Evolutionary conservation across 75 land plant species (phyloP).

Genomic region (Cunninghamia lanceolata): DNA sequence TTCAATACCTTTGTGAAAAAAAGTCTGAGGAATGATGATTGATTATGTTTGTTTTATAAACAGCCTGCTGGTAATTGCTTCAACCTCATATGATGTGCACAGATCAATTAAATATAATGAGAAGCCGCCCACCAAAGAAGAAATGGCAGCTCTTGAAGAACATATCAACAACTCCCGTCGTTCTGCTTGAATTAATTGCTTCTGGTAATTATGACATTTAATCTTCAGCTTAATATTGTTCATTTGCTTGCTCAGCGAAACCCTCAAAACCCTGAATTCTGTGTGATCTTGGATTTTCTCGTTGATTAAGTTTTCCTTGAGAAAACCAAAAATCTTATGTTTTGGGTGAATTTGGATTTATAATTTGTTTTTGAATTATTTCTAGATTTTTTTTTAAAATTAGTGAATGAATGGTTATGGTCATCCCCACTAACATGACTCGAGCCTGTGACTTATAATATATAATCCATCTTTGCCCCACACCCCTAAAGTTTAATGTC

Average conservation of each 20-base stretch:
- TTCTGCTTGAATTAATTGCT: not conserved
- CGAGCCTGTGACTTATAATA: too few relatives aligned
- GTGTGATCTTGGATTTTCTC: not conserved
- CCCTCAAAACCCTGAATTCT: not conserved
- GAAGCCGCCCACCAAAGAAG: slow-evolving; percentile 44
- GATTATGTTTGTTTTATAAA: not conserved
- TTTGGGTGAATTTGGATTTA: too few relatives aligned
- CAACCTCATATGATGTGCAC: slow-evolving; percentile 57
- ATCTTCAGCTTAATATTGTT: not conserved
- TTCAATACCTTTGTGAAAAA: not conserved
- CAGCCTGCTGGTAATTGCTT: slow-evolving; percentile 43
- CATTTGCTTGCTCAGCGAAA: not conserved
- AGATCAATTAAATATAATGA: slow-evolving; percentile 54
- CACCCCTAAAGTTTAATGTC: too few relatives aligned
- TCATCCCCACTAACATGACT: too few relatives aligned
- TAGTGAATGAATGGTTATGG: too few relatives aligned
- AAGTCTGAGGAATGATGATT: too few relatives aligned
- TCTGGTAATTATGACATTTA: not conserved
- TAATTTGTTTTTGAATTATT: too few relatives aligned
- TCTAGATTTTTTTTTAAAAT: too few relatives aligned
- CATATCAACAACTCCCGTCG: slow-evolving; percentile 12
- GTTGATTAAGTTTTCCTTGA: too few relatives aligned
- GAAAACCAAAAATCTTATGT: too few relatives aligned
- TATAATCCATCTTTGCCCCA: too few relatives aligned
- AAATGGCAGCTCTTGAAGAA: slow-evolving; percentile 38